Conservation (phyloP, 176 grass and related monocot genomes). For the Olyra latifolia region DNA sequence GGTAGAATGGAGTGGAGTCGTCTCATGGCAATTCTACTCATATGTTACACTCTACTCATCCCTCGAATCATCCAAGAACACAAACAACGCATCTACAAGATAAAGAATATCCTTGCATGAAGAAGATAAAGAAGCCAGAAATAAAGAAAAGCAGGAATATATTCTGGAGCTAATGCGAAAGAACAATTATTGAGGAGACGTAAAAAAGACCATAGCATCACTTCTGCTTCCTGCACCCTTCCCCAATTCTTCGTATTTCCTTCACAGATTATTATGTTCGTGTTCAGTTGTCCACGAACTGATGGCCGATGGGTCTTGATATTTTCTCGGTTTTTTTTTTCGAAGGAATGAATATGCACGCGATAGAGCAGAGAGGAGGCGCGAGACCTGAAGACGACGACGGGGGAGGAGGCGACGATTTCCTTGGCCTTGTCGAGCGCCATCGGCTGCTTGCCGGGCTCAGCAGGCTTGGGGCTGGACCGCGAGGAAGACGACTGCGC, state of each 20-base stretch:
- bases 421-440: constrained; percentile 64
- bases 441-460: background rate
- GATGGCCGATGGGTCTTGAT: too few relatives aligned
- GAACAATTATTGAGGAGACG: background rate
- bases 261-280: background rate
- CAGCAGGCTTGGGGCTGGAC: background rate
- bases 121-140: too few relatives aligned
- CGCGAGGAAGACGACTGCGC: background rate
- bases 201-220: background rate
- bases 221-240: background rate
- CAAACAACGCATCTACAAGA: too few relatives aligned
- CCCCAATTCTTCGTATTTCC: background rate
- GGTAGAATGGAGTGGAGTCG: too few relatives aligned
- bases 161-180: background rate
- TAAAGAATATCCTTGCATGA: too few relatives aligned
- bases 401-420: constrained; percentile 36
- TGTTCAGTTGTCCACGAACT: background rate
- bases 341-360: background rate
- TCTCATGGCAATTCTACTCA: too few relatives aligned
- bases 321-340: background rate
- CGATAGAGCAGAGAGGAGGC: background rate
- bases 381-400: constrained; percentile 60
- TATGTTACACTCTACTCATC: too few relatives aligned
- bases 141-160: background rate
- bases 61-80: too few relatives aligned